Base-by-base conservation (phyloP, 2,329 filamentous ascomycete species). In the Mariannaea elegans region DNA sequence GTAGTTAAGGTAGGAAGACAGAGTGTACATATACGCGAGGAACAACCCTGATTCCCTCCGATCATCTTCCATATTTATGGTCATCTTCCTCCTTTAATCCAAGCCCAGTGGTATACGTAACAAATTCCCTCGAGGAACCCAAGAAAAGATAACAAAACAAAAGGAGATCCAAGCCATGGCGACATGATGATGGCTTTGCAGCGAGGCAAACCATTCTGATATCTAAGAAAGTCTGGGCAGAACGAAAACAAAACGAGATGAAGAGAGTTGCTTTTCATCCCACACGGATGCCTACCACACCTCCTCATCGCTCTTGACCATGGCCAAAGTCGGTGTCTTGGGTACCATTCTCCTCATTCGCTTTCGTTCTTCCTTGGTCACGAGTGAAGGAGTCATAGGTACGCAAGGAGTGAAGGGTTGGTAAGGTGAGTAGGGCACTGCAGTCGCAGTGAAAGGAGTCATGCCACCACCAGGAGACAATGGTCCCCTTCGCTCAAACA, bases 401-500 rank as follows among this genome's bases (percentile, higher is more conserved):
- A 93, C 84, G 46, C 91, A 81, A 1, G 91, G 90, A 7, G 89
- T 90, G 72, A 89, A 91, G 1, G 91, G 91, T 79, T 94, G 91
- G 67, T 94, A 94, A 0, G 91, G 90, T 55, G 86, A 87, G 75
- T 94, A 94, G 2, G 91, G 91, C 19, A 88, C 84, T 1, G 86
- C 82, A 19, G 80, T 82, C 4, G 84, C 86, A 2, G 84, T 87
- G 73, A 80, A 85, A 0, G 90, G 91, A 3, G 87, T 90, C 44
- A 84, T 84, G 21, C 86, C 80, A 1, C 84, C 85, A 0, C 76
- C 77, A 3, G 88, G 87, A 3, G 85, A 86, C 56, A 85, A 69
- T 2, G 84, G 83, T 0, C 76, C 78, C 19, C 76, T 78, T 29
- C 87, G 80, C 69, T 89, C 87, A 62, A 90, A 85, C 1, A 88